These are phyloP conservation scores for Colletotrichum navitas DNA, from an alignment of 2,329 filamentous ascomycete genomes.

Conservation along the genomic window DNA sequence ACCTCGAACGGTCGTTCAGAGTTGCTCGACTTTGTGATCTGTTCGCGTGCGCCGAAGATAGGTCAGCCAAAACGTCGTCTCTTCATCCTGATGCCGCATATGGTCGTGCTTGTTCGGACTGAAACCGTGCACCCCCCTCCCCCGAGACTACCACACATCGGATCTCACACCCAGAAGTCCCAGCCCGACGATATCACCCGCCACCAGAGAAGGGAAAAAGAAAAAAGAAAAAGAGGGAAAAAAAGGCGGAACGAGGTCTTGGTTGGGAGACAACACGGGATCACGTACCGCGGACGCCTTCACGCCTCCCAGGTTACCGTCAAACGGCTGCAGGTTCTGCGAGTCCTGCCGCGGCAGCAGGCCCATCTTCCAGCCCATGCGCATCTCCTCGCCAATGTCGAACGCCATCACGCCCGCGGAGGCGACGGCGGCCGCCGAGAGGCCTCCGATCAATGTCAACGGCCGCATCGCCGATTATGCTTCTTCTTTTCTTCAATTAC, in stretches of 20 bases:
- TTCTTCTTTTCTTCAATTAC: not conserved
- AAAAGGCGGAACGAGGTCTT: not conserved
- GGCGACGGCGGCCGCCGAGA: conserved; percentile 17
- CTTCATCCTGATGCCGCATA: conserved; percentile 6
- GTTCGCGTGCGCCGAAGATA: not conserved
- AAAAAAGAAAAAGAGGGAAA: too few species aligned
- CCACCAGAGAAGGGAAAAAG: not conserved
- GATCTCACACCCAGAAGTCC: not conserved
- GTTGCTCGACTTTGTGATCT: conserved; percentile 58
- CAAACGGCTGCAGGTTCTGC: conserved; percentile 58
- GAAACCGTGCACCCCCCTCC: not conserved
- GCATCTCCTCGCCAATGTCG: conserved; percentile 49
- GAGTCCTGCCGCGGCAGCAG: conserved; percentile 50
- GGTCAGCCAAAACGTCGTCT: conserved; percentile 17
- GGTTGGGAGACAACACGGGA: not conserved
- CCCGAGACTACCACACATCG: conserved; percentile 2
- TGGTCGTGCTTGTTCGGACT: conserved; percentile 6
- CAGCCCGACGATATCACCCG: not conserved
- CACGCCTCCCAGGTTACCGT: conserved; percentile 55
- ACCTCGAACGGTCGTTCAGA: conserved; percentile 57
- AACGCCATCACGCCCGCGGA: conserved; percentile 39
- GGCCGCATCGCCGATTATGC: conserved; percentile 11
- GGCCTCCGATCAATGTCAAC: not conserved
- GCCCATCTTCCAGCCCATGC: conserved; percentile 53
- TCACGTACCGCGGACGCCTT: conserved; percentile 52